These are phyloP conservation scores for Myxozyma lipomycoides DNA, from an alignment of 805 yeast species.

Conservation along the genomic window DNA sequence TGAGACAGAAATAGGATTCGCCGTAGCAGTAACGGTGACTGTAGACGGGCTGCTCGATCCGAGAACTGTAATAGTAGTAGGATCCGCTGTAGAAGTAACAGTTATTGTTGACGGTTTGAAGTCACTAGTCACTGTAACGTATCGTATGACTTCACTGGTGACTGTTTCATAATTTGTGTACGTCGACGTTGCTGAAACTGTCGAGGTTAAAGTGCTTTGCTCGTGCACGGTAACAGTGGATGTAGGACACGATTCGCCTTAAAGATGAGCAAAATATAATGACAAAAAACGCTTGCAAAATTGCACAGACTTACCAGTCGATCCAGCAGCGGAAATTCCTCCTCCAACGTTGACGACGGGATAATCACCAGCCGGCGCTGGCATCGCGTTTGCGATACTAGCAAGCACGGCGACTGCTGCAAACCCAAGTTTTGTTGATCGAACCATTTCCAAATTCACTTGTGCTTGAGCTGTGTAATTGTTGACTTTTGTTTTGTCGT, in stretches of 20 bases:
- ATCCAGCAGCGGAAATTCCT: slow-evolving; percentile 1
- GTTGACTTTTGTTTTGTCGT: too few species aligned
- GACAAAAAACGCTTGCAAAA: background rate
- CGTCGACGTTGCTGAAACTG: slow-evolving; percentile 2
- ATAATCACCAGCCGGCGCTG: slow-evolving; percentile 2
- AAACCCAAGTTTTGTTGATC: too few species aligned
- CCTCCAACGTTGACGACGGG: slow-evolving; percentile 22
- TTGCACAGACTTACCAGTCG: slow-evolving; percentile 2
- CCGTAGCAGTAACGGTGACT: background rate
- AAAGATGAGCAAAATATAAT: background rate
- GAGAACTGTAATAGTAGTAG: background rate
- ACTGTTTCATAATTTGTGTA: slow-evolving; percentile 3
- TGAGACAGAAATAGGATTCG: too few species aligned
- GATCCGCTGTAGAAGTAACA: background rate
- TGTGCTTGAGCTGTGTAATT: too few species aligned
- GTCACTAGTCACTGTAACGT: slow-evolving; percentile 6
- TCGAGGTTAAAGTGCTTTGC: slow-evolving; percentile 1
- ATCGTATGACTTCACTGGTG: slow-evolving; percentile 1
- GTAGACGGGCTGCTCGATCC: background rate
- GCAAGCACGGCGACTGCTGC: too few species aligned
- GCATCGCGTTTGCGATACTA: too few species aligned
- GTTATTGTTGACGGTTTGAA: background rate
- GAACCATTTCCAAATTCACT: too few species aligned
- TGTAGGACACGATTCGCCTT: background rate
- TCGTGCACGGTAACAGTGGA: background rate